These are phyloP conservation scores for Tuber melanosporum DNA, from an alignment of 495 filamentous ascomycete species.

Conservation along the genomic window DNA sequence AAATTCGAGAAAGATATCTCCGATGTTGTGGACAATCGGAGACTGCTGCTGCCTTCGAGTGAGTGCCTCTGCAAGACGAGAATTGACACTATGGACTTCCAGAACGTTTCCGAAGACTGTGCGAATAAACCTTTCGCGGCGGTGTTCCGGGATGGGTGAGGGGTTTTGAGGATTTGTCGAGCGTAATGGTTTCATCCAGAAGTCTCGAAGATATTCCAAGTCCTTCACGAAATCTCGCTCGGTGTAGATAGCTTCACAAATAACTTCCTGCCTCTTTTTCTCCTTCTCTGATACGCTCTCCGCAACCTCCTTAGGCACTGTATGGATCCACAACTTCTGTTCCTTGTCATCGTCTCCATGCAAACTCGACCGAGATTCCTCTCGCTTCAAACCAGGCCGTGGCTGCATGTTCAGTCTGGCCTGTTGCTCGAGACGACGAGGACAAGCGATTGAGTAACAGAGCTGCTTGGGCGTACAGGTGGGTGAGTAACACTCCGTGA, in stretches of 20 bases:
- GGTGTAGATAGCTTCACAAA: conserved; percentile 97
- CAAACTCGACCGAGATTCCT: conserved; percentile 72
- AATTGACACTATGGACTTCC: conserved; percentile 88
- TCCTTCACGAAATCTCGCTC: conserved; percentile 99
- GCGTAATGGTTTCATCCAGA: conserved; percentile 93
- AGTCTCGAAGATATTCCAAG: conserved; percentile 93
- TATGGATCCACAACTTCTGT: conserved; percentile 99
- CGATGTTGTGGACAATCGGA: conserved; percentile 80
- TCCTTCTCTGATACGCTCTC: conserved; percentile 81
- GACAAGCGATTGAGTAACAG: conserved; percentile 98
- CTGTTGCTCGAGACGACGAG: conserved; percentile 88
- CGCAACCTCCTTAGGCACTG: conserved; percentile 88
- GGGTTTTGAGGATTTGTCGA: conserved; percentile 56
- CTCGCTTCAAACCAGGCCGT: conserved; percentile 75
- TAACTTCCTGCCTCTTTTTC: conserved; percentile 96
- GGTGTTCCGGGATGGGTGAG: conserved; percentile 82
- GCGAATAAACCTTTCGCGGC: conserved; percentile 81
- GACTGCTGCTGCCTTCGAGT: conserved; percentile 84
- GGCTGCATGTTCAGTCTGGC: conserved; percentile 86
- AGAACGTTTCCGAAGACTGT: conserved; percentile 95
- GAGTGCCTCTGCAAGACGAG: conserved; percentile 73
- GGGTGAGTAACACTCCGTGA: conserved; percentile 96
- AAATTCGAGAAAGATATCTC: conserved; percentile 89
- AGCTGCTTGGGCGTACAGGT: conserved; percentile 91
- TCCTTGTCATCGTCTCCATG: conserved; percentile 86